Base-by-base conservation (phyloP, 208 protist genomes). In the Trypanosoma caninum region DNA sequence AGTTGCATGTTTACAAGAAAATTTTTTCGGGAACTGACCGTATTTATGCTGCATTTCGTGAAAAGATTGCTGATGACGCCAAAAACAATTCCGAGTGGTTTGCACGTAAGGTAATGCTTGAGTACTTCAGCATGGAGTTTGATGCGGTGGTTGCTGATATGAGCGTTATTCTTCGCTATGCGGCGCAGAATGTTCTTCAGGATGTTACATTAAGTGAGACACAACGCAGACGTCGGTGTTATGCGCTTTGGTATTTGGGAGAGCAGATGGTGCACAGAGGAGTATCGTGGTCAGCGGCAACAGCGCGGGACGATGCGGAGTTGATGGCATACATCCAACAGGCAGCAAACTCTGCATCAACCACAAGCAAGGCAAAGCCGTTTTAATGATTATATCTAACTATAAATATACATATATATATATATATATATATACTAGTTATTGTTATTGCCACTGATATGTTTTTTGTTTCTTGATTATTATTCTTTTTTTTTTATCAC, bases 101-200 rank as follows among this genome's bases (percentile, higher is more conserved):
- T 8, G 75, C 74, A 13, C 64, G 64, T 11, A 81, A 82, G 53
- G 22, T 94, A 30, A 78, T 89, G 62, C 20, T 73, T 2, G 88
- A 94, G 60, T 94, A 89, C 70, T 87, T 94, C 44, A 85, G 78
- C 58, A 82, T 94, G 72, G 88, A 94, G 69, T 94, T 82, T 70
- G 83, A 94, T 58, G 56, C 70, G 35, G 78, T 94, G 31, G 72
- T 94, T 1, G 78, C 83, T 3, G 88, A 94, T 42, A 52, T 78
- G 9, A 78, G 87, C 56, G 50, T 76, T 9, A 56, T 68, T 16
- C 73, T 94, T 11, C 79, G 82, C 16, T 90, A 82, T 59, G 75
- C 81, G 0, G 61, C 78, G 16, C 88, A 94, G 68, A 77, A 83
- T 62, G 88, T 89, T 18, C 61, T 89, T 34, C 72, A 86, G 56